phyloP scores from a whole-genome alignment of 352 stramenopile species.

The Phytophthora sp. region DNA sequence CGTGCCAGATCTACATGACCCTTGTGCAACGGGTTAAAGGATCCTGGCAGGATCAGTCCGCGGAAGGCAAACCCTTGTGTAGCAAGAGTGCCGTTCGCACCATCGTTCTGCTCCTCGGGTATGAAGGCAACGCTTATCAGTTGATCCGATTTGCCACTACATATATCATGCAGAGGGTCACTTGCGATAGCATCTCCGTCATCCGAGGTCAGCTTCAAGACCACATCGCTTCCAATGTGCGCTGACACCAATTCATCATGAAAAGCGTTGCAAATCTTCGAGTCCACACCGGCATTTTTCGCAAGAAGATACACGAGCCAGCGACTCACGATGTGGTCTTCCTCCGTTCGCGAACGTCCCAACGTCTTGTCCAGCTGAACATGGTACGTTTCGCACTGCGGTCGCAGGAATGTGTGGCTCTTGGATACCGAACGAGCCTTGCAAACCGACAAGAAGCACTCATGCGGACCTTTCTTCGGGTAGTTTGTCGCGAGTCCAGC shows the following conservation, averaged over 20 bases:
- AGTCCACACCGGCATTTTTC: slow-evolving; percentile 47
- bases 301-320: slow-evolving; percentile 76
- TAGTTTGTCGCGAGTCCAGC: slow-evolving; percentile 73
- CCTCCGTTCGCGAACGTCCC: slow-evolving; percentile 55
- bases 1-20: slow-evolving; percentile 70
- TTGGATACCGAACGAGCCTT: slow-evolving; percentile 17
- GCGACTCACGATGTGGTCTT: slow-evolving; percentile 72
- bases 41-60: slow-evolving; percentile 74
- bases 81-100: slow-evolving; percentile 11
- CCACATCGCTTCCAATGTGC: slow-evolving; percentile 38
- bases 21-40: slow-evolving; percentile 85
- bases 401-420: slow-evolving; percentile 22
- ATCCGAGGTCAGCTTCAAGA: slow-evolving; percentile 26
- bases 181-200: not conserved
- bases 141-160: slow-evolving; percentile 15
- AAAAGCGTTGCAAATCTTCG: slow-evolving; percentile 34
- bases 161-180: slow-evolving; percentile 43
- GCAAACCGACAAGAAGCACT: slow-evolving; percentile 77
- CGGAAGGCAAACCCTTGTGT: slow-evolving; percentile 53
- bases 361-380: slow-evolving; percentile 71
- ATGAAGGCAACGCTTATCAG: slow-evolving; percentile 63
- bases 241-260: slow-evolving; percentile 38
- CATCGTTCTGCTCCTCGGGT: slow-evolving; percentile 10
- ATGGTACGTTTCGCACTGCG: slow-evolving; percentile 60
- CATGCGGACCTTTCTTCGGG: slow-evolving; percentile 61